These are phyloP conservation scores for Hymenoscyphus fructigenus DNA, from an alignment of 2,329 filamentous ascomycete species.

Conservation along the genomic window DNA sequence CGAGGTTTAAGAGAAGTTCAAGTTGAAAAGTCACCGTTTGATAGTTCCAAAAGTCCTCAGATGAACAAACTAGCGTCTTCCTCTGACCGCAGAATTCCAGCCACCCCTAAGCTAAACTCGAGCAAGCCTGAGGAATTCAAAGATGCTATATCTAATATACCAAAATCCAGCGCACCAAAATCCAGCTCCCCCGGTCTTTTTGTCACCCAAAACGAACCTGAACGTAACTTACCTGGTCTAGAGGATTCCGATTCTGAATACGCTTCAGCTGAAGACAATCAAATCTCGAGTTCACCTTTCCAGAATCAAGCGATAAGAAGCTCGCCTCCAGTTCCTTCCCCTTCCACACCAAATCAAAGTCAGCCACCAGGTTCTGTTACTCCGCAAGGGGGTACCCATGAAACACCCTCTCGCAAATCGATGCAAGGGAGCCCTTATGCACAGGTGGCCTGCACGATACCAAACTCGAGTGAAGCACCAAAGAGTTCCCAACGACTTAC, in stretches of 20 bases:
- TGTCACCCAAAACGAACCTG: neutral
- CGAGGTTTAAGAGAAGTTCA: slow-evolving; percentile 21
- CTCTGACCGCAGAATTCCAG: neutral
- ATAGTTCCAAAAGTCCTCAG: neutral
- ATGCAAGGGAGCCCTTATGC: neutral
- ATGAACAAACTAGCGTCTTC: neutral
- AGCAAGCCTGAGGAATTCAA: neutral
- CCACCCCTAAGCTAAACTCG: neutral
- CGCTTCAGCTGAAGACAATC: neutral
- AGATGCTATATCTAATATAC: neutral
- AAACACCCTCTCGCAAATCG: neutral
- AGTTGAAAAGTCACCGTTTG: slow-evolving; percentile 30
- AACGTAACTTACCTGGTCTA: neutral
- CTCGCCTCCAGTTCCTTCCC: neutral
- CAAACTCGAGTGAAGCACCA: neutral
- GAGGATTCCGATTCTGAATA: neutral
- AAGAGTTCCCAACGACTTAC: neutral
- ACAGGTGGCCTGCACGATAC: neutral
- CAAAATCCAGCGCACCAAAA: neutral
- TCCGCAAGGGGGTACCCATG: neutral
- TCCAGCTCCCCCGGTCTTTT: neutral
- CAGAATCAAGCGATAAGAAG: neutral
- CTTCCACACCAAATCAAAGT: neutral
- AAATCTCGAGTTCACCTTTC: neutral
- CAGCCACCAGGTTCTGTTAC: neutral